Base-by-base conservation (phyloP, 805 yeast genomes). In the Kurtzmaniella fragi region DNA sequence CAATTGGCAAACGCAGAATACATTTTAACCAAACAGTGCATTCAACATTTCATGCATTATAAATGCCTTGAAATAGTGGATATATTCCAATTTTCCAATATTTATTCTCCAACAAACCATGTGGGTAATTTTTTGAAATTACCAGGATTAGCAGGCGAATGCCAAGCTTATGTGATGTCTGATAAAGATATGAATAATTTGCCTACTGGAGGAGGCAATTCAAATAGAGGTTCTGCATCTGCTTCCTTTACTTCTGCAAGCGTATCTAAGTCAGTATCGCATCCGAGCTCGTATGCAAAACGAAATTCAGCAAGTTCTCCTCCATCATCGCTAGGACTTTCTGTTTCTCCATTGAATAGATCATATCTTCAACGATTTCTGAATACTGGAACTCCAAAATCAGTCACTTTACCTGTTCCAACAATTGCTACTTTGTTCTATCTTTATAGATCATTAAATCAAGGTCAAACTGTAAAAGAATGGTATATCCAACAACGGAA, bases 1-100 rank as follows among this genome's bases (percentile, higher is more conserved):
- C 77, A 78, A 37, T 60, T 89, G 37, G 87, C 96, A 1, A 80
- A 85, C 50, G 83, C 96, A 29, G 95, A 89, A 53, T 81, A 80
- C 47, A 67, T 73, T 14, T 67, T 91, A 37, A 87, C 95, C 2
- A 77, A 80, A 39, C 89, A 85, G 53, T 90, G 97, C 56, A 80
- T 95, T 28, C 95, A 86, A 59, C 97, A 93, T 62, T 67, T 93
- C 39, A 75, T 90, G 66, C 95, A 91, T 59, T 93, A 91, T 62
- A 82, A 82, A 47, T 86, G 97, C 49, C 80, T 93, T 25, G 77
- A 83, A 11, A 72, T 90, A 8, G 70, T 86, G 11, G 98, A 91
- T 55, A 78, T 93, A 12, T 91, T 93, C 58, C 97, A 90, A 55
- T 93, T 90, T 56, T 67, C 81, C 34, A 91, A 88, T 60, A 78